Percentiles rank a stretch among this genome's conserved stretches.
phyloP scores from a whole-genome alignment of 441 rosid species.

The Pelargonium myrrhifolium region DNA sequence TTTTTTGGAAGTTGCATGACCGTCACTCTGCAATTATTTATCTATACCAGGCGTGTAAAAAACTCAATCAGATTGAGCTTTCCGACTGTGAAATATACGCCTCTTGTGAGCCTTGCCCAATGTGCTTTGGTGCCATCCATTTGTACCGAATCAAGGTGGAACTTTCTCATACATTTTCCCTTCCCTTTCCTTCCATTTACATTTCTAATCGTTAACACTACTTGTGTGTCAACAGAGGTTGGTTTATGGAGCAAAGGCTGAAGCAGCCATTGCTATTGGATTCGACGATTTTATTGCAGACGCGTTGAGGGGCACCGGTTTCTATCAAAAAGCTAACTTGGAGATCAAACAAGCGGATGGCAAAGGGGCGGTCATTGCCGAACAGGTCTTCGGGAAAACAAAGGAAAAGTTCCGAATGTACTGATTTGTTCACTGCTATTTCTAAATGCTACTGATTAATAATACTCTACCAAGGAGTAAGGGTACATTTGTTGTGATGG shows the following conservation, averaged over 20 bases:
- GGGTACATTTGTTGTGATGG: not conserved
- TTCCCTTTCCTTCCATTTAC: too few relatives aligned
- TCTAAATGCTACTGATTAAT: too few relatives aligned
- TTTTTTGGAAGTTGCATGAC: not conserved
- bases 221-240: conserved; percentile 34
- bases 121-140: conserved; percentile 96
- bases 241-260: conserved; percentile 78
- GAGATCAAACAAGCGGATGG: conserved; percentile 82
- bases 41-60: conserved; percentile 67
- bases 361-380: conserved; percentile 62
- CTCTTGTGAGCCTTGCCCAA: conserved; percentile 93
- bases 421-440: conserved; percentile 22
- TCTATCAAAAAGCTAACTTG: conserved; percentile 68
- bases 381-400: conserved; percentile 70
- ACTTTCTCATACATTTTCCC: too few relatives aligned
- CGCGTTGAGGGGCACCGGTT: conserved; percentile 67
- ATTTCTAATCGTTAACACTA: not conserved
- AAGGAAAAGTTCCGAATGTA: conserved; percentile 68
- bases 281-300: conserved; percentile 70
- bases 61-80: conserved; percentile 70
- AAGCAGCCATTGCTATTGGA: conserved; percentile 79
- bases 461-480: too few relatives aligned
- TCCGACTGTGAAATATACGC: conserved; percentile 84
- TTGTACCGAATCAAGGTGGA: conserved; percentile 77
- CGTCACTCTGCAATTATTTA: not conserved